A percentile compares a stretch with the other conserved stretches of the same genome.
Conservation (phyloP, 306 rosid genomes). For the Glycine tomentella region DNA sequence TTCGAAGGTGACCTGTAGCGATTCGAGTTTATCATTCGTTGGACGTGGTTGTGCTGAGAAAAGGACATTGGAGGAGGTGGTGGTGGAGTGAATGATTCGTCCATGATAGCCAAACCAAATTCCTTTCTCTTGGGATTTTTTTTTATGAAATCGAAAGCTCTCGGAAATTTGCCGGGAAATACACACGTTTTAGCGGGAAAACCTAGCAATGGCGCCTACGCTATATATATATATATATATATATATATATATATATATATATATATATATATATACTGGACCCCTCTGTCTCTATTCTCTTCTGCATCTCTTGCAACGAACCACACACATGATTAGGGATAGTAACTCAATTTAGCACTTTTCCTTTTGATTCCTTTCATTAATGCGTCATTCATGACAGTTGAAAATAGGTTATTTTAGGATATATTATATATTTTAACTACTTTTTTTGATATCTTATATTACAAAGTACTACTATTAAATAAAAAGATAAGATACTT, state of each 20-base stretch:
- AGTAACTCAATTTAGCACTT: not conserved
- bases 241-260: too few relatives aligned
- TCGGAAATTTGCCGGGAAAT: conserved; percentile 25
- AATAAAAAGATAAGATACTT: too few relatives aligned
- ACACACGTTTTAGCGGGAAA: not conserved
- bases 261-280: too few relatives aligned
- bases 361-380: not conserved
- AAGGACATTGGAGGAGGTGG: conserved; percentile 38
- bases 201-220: not conserved
- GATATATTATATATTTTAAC: too few relatives aligned
- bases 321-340: not conserved
- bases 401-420: too few relatives aligned
- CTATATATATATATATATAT: too few relatives aligned
- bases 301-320: not conserved
- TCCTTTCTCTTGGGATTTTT: too few relatives aligned
- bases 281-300: not conserved
- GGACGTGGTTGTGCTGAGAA: conserved; percentile 59
- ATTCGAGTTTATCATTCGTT: conserved; percentile 69
- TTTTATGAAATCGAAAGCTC: not conserved
- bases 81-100: not conserved
- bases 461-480: too few relatives aligned
- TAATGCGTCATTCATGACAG: not conserved
- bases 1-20: conserved; percentile 70
- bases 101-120: not conserved
- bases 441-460: too few relatives aligned